These are phyloP conservation scores for Penicillium taxi DNA, from an alignment of 495 filamentous ascomycete species.

Conservation along the genomic window DNA sequence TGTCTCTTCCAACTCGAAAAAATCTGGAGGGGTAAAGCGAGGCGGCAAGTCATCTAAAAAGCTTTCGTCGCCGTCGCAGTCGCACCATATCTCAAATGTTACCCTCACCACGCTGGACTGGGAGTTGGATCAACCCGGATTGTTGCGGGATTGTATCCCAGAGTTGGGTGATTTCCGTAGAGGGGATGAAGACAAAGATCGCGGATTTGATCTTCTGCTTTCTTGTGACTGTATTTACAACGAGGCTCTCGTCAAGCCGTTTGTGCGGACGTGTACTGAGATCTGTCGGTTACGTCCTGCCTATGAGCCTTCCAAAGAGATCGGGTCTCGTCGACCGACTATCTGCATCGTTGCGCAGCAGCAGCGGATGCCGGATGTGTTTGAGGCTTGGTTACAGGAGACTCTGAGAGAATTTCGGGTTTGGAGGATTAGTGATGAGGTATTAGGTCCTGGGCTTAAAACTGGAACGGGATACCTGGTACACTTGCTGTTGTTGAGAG, in stretches of 20 bases:
- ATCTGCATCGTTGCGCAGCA: slow-evolving; percentile 78
- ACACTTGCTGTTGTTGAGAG: slow-evolving; percentile 31
- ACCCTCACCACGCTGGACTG: slow-evolving; percentile 40
- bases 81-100: slow-evolving; percentile 20
- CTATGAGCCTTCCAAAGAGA: slow-evolving; percentile 8
- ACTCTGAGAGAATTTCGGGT: slow-evolving; percentile 60
- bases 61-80: slow-evolving; percentile 1
- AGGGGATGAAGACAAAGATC: slow-evolving; percentile 18
- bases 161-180: background rate
- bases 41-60: slow-evolving; percentile 5
- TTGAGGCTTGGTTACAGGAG: slow-evolving; percentile 68
- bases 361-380: slow-evolving; percentile 72
- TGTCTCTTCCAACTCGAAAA: background rate
- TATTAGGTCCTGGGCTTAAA: slow-evolving; percentile 48
- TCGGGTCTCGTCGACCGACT: slow-evolving; percentile 34
- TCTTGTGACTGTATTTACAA: slow-evolving; percentile 92
- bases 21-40: slow-evolving; percentile 15
- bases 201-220: slow-evolving; percentile 52
- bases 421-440: slow-evolving; percentile 66
- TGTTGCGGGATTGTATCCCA: slow-evolving; percentile 24
- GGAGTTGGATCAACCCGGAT: slow-evolving; percentile 32
- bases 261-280: slow-evolving; percentile 80
- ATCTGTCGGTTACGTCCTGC: slow-evolving; percentile 52
- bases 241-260: slow-evolving; percentile 69
- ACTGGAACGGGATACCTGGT: slow-evolving; percentile 42